These are phyloP conservation scores for Raffaelea albimanens DNA, from an alignment of 2,329 filamentous ascomycete species.

Conservation along the genomic window DNA sequence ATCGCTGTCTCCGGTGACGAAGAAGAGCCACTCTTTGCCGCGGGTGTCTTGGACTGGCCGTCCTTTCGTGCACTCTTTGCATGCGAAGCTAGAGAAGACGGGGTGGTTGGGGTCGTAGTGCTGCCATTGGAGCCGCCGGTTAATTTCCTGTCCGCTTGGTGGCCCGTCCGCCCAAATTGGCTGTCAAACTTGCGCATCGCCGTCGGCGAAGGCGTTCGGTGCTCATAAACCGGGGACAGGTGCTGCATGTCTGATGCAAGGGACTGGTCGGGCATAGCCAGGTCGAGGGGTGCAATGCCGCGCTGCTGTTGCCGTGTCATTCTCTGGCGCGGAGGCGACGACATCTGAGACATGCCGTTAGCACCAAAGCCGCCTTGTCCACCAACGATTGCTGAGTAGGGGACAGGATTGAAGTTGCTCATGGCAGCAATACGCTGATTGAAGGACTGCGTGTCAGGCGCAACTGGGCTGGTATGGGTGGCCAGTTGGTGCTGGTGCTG, in stretches of 20 bases:
- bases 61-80: constrained; percentile 8
- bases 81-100: not conserved
- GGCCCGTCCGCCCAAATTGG: constrained; percentile 1
- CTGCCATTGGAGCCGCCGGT: too few species aligned
- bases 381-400: constrained; percentile 15
- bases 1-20: constrained; percentile 11
- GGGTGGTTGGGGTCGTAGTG: not conserved
- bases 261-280: constrained; percentile 38
- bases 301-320: constrained; percentile 35
- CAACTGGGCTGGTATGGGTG: not conserved
- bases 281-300: constrained; percentile 45
- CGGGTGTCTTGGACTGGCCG: constrained; percentile 1
- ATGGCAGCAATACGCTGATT: constrained; percentile 21
- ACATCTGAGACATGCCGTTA: constrained; percentile 18
- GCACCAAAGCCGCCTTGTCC: constrained; percentile 16
- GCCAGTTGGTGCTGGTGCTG: not conserved
- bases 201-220: constrained; percentile 61
- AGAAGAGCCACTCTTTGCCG: constrained; percentile 7
- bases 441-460: constrained; percentile 15
- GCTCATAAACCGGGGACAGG: constrained; percentile 67
- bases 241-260: constrained; percentile 35
- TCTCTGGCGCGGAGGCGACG: constrained; percentile 25
- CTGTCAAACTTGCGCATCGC: constrained; percentile 38
- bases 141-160: too few species aligned
- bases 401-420: constrained; percentile 14